Percentiles rank a stretch among this genome's conserved stretches.
phyloP scores from a whole-genome alignment of 805 yeast species.

The Ogataea haglerorum region DNA sequence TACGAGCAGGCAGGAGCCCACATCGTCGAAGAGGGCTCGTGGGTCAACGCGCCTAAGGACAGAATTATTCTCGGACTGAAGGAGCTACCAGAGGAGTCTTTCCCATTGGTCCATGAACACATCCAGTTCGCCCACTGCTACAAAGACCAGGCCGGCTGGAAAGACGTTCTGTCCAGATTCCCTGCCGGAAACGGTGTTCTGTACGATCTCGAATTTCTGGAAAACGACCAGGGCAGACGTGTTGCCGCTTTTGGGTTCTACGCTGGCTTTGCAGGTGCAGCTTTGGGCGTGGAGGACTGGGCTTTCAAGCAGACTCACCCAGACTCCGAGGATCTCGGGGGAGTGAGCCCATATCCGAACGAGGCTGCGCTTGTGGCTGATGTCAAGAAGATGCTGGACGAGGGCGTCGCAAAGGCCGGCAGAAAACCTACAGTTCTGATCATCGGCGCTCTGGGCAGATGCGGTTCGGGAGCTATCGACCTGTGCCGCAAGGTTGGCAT shows the following conservation, averaged over 20 bases:
- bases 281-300: slow-evolving; percentile 93
- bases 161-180: slow-evolving; percentile 82
- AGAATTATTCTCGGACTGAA: slow-evolving; percentile 90
- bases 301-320: slow-evolving; percentile 78
- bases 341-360: slow-evolving; percentile 77
- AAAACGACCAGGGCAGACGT: slow-evolving; percentile 93
- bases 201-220: slow-evolving; percentile 92
- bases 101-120: slow-evolving; percentile 94
- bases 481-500: slow-evolving; percentile 79
- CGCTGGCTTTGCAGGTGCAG: slow-evolving; percentile 99
- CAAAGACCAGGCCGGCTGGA: slow-evolving; percentile 97
- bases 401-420: slow-evolving; percentile 58
- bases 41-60: slow-evolving; percentile 89
- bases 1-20: slow-evolving; percentile 78
- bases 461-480: slow-evolving; percentile 96
- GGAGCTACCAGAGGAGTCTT: slow-evolving; percentile 89
- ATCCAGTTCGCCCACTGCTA: slow-evolving; percentile 99
- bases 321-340: slow-evolving; percentile 68
- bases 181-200: slow-evolving; percentile 87
- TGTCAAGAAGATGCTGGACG: slow-evolving; percentile 55
- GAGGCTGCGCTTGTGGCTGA: slow-evolving; percentile 73
- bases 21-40: slow-evolving; percentile 89
- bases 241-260: slow-evolving; percentile 99
- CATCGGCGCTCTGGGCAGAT: slow-evolving; percentile 97
- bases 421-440: slow-evolving; percentile 75